Base-by-base conservation (phyloP, 805 yeast species). In the Candida ovalis region DNA sequence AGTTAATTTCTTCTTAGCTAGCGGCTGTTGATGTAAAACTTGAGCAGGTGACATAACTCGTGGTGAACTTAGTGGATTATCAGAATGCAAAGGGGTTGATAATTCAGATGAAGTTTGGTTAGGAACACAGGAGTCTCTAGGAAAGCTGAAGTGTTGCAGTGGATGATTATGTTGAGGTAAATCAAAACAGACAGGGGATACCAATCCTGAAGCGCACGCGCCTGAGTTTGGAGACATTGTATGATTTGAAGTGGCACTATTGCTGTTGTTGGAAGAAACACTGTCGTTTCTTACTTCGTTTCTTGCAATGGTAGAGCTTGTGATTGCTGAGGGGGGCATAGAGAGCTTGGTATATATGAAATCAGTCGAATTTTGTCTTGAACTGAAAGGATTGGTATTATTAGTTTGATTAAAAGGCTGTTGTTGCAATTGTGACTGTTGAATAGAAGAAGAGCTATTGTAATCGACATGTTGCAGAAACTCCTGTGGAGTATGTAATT, bases 1-100 rank as follows among this genome's bases (percentile, higher is more conserved):
- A 51, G 67, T 71, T 27, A 48, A 50, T 54, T 61, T 49, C 53
- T 62, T 49, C 63, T 59, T 49, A 15, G 13, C 15, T 30, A 5
- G 35, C 12, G 22, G 19, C 21, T 35, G 38, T 17, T n/a, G 21
- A 35, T 18, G 9, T 25, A 25, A 10, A 25, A 25, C 10, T 7
- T 25, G 38, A 12, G 38, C 5, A 17, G 38, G 38, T 17, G 19
- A 17, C 4, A 21, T n/a, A 18, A 30, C 13, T 15, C 15, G 9
- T 4, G 35, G 12, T 12, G 35, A 30, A 12, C 15, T 30, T 15
- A 12, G 5, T 30, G 35, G 35, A 30, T 30, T 30, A 15, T 30
- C 35, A 15, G 35, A 4, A 10, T 13, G 17, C 12, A 30, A 15
- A 5, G 35, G 32, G 36, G 44, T 15, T 8, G n/a, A 17, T 15